Percentiles rank a stretch among this genome's conserved stretches.
These are phyloP conservation scores for Termitomyces sp. DNA, from an alignment of 768 basidiomycete genomes.

Conservation along the genomic window DNA sequence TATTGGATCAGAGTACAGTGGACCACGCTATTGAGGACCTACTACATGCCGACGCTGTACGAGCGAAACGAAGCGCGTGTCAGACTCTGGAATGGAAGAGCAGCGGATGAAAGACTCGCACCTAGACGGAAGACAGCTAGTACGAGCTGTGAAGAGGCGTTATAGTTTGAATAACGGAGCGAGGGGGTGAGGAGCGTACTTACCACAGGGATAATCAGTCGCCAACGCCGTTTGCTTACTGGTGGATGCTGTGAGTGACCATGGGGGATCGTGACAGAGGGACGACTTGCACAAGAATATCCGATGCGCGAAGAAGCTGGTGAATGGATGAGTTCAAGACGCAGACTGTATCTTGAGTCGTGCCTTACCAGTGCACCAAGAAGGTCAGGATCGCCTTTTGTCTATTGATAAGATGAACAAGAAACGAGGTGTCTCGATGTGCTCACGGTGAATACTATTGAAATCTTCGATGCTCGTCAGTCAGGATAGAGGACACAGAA, in stretches of 20 bases:
- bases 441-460: slow-evolving; percentile 23
- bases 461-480: slow-evolving; percentile 4
- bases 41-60: slow-evolving; percentile 17
- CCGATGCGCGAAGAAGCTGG: slow-evolving; percentile 30
- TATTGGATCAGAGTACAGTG: not conserved
- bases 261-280: not conserved
- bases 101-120: not conserved
- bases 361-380: slow-evolving; percentile 33
- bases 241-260: not conserved
- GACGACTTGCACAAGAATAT: slow-evolving; percentile 22
- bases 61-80: not conserved
- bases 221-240: slow-evolving; percentile 21
- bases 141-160: slow-evolving; percentile 6
- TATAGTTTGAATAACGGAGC: not conserved
- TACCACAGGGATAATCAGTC: slow-evolving; percentile 19
- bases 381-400: slow-evolving; percentile 34
- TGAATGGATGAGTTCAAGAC: not conserved
- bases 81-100: too few species aligned
- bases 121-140: slow-evolving; percentile 19
- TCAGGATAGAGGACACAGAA: not conserved
- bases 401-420: not conserved
- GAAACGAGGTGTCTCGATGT: not conserved
- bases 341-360: not conserved
- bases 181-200: not conserved
- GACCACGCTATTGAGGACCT: not conserved